Percentiles rank a stretch among this genome's conserved stretches.
phyloP scores from a whole-genome alignment of 2,329 filamentous ascomycete species.

The Pseudohalonectria lignicola region DNA sequence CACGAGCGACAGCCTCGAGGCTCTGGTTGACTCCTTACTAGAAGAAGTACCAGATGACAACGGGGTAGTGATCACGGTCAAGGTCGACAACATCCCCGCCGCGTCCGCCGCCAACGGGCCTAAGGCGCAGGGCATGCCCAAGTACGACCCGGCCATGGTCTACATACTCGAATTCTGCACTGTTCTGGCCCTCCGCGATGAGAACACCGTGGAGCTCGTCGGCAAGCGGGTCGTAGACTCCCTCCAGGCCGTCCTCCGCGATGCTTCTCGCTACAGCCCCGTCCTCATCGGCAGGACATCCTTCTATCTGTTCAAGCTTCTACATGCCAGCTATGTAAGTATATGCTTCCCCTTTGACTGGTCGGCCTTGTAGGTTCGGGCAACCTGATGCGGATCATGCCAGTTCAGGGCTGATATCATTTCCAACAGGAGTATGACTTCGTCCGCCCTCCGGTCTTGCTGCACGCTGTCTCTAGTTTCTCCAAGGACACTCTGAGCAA shows the following conservation, averaged over 20 bases:
- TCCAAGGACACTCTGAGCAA: conserved; percentile 66
- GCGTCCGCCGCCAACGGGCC: conserved; percentile 44
- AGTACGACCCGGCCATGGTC: conserved; percentile 76
- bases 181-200: conserved; percentile 65
- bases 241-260: conserved; percentile 71
- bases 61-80: conserved; percentile 76
- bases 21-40: conserved; percentile 61
- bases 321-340: conserved; percentile 77
- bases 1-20: conserved; percentile 21
- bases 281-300: conserved; percentile 75
- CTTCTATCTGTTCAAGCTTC: conserved; percentile 74
- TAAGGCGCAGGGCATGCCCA: conserved; percentile 43
- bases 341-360: too few relatives aligned
- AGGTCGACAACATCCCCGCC: conserved; percentile 64
- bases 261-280: conserved; percentile 67
- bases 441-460: conserved; percentile 79
- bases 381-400: too few relatives aligned
- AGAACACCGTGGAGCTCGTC: conserved; percentile 58
- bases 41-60: conserved; percentile 73
- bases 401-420: conserved; percentile 10
- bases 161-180: conserved; percentile 91
- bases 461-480: conserved; percentile 86
- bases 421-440: conserved; percentile 67
- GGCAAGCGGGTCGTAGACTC: conserved; percentile 73
- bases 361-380: too few relatives aligned